Evolutionary conservation across 1,139 yeast genomes (phyloP), one percentile per base, ranked within the genome.

Genomic region (Blastobotrys petasosporus): DNA sequence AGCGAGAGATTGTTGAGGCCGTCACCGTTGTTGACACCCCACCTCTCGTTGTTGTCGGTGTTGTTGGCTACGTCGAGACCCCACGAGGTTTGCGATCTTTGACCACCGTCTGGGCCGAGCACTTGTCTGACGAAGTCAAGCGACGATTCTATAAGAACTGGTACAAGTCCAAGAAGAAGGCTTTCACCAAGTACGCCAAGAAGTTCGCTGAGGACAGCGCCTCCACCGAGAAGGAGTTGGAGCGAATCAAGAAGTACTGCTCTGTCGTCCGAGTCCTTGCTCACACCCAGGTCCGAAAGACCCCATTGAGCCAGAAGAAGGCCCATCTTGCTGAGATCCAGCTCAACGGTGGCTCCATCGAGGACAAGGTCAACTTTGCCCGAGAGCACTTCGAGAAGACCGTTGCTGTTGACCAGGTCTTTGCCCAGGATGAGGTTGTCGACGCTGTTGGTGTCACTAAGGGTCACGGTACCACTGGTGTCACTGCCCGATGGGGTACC

Each of bases 391-490:
- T 92, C 65, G 99, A 92, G 83, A 92, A 94, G 85, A 90, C 97
- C 69, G 94, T 92, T 65, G 76, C 94, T 58, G 95, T 92, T 67
- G 86, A 84, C 76, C 75, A 94, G 63, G 98, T 92, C 67, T 84
- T 92, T 73, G 98, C 92, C 80, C 95, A 92, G 79, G 85, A 88
- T 77, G 98, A 92, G 81, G 84, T 86, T 85, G 82, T 92, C 68
- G 99, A 92, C 69, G 97, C 87, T 67, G 83, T 90, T 70, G 99
- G 97, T 69, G 96, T 94, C 71, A 94, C 98, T 83, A 90, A 85
- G 82, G 99, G 99, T 92, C 95, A 92, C 82, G 99, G 99, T 82
- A 87, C 85, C 86, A 98, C 90, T 78, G 99, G 99, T 88, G 97
- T 90, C 67, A 94, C 98, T 80, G 95, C 88, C 88, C 88, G 99